Conservation (phyloP, 208 protist genomes). For the Leptomonas pyrrhocoris region DNA sequence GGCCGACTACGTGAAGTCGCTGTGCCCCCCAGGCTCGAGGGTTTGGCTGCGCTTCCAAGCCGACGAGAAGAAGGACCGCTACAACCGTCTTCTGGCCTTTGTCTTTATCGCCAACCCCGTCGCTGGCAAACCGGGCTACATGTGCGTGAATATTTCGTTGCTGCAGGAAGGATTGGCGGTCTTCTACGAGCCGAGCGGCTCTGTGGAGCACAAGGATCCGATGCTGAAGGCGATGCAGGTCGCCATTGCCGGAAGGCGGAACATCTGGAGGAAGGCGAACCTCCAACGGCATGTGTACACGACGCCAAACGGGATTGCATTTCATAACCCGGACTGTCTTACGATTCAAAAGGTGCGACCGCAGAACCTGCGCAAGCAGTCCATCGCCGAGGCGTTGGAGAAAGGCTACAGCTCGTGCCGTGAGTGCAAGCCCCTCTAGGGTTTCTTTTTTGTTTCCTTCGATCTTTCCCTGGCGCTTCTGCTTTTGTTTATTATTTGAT, state of each 20-base stretch:
- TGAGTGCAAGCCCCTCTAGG: conserved; percentile 45
- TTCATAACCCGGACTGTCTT: conserved; percentile 42
- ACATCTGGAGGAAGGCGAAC: conserved; percentile 55
- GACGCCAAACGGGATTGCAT: conserved; percentile 50
- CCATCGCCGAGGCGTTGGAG: conserved; percentile 36
- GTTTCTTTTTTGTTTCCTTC: not conserved
- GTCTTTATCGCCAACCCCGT: conserved; percentile 42
- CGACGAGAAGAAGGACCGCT: conserved; percentile 33
- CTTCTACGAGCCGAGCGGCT: conserved; percentile 41
- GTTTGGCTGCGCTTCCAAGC: conserved; percentile 38
- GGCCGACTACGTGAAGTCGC: conserved; percentile 40
- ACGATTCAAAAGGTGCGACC: conserved; percentile 24
- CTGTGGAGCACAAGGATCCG: conserved; percentile 21
- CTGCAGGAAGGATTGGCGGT: conserved; percentile 50
- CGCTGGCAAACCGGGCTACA: conserved; percentile 27
- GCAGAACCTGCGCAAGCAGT: conserved; percentile 16
- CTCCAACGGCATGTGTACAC: conserved; percentile 36
- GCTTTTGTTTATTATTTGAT: too few relatives aligned
- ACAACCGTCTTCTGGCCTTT: conserved; percentile 49
- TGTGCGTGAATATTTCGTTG: conserved; percentile 58
- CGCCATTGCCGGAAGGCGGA: conserved; percentile 25
- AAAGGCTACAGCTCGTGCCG: conserved; percentile 52
- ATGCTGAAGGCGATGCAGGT: conserved; percentile 40
- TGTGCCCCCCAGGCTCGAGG: conserved; percentile 33
- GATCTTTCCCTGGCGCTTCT: too few relatives aligned